These are phyloP conservation scores for Malbranchea cinnamomea DNA, from an alignment of 2,329 filamentous ascomycete species.

Conservation along the genomic window DNA sequence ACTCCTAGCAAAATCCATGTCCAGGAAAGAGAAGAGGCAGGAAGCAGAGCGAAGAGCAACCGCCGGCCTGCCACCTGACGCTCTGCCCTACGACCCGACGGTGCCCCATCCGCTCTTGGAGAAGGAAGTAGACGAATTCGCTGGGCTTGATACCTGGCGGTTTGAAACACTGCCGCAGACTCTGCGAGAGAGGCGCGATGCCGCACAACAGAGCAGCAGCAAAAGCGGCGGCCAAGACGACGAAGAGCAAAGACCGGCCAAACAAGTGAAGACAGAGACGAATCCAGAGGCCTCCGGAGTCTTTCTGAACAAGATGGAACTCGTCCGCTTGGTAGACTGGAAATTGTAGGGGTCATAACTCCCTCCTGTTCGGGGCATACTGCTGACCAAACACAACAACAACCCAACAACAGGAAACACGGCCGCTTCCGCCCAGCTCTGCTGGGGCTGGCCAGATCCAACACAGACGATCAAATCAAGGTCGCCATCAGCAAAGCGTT, in stretches of 20 bases:
- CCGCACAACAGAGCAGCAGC: conserved; percentile 1
- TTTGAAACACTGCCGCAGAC: conserved; percentile 20
- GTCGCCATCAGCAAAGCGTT: conserved; percentile 18
- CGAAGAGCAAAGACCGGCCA: conserved; percentile 3
- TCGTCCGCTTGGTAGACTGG: conserved; percentile 28
- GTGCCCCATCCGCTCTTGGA: conserved; percentile 5
- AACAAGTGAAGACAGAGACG: conserved; percentile 9
- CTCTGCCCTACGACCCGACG: too few species aligned
- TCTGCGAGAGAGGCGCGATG: conserved; percentile 9
- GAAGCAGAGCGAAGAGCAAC: not conserved
- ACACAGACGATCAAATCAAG: conserved; percentile 14
- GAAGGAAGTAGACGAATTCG: conserved; percentile 15
- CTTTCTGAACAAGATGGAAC: conserved; percentile 20
- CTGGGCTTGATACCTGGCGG: conserved; percentile 23
- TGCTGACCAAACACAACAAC: not conserved
- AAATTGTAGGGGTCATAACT: conserved; percentile 23
- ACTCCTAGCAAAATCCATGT: conserved; percentile 8
- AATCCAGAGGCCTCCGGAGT: conserved; percentile 7
- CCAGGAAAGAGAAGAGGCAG: conserved; percentile 3
- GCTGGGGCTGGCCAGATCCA: conserved; percentile 25
- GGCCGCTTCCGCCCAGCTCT: conserved; percentile 26
- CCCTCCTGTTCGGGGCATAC: not conserved
- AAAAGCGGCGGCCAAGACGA: conserved; percentile 6
- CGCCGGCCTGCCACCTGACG: too few species aligned
- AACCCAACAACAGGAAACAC: conserved; percentile 21